Conservation (phyloP, 1,139 yeast genomes). For the Blastobotrys persicus region DNA sequence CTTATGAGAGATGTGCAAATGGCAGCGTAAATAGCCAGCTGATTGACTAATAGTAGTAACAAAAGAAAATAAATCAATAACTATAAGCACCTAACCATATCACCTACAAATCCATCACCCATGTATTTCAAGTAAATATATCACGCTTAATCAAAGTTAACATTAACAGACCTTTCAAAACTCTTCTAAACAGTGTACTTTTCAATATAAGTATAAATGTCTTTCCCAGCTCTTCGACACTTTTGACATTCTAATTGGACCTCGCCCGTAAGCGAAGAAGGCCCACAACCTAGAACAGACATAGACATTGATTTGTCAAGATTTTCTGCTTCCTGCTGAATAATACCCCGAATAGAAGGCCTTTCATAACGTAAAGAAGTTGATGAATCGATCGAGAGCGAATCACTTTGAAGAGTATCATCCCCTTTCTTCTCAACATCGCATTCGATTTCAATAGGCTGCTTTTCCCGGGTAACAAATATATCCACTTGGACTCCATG, state of each 20-base stretch:
- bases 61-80: no score
- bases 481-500: conserved; percentile 34
- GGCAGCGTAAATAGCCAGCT: no score
- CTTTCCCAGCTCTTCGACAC: conserved; percentile 33
- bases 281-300: conserved; percentile 46
- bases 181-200: conserved; percentile 16
- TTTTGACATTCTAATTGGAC: conserved; percentile 37
- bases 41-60: no score
- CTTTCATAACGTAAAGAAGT: conserved; percentile 5
- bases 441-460: conserved; percentile 25
- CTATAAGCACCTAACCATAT: no score
- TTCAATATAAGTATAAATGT: conserved; percentile 26
- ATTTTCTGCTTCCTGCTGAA: background rate
- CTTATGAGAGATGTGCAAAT: no score
- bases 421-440: background rate
- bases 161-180: no score
- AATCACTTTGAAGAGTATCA: background rate
- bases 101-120: no score
- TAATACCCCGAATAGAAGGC: conserved; percentile 12
- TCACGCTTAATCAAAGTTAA: no score
- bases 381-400: background rate
- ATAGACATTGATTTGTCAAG: conserved; percentile 21
- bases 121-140: no score
- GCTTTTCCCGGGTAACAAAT: conserved; percentile 30
- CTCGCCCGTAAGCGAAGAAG: conserved; percentile 34